A percentile compares a stretch with the other conserved stretches of the same genome.
These are phyloP conservation scores for Mycotypha africana DNA, from an alignment of 371 early-diverging fungal species.

Conservation along the genomic window DNA sequence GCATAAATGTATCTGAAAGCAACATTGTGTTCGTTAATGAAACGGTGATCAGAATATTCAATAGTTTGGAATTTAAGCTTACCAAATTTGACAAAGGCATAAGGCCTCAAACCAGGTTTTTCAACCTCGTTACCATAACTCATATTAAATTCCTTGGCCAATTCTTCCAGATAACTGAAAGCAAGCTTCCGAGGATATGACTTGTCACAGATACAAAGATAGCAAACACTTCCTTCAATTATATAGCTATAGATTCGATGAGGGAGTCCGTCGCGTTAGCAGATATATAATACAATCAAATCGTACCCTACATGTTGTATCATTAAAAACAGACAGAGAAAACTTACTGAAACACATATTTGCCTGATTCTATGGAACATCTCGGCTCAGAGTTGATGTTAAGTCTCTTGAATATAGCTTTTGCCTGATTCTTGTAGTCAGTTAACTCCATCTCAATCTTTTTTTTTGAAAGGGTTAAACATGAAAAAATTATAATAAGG, in stretches of 20 bases:
- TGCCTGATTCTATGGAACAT: constrained; percentile 94
- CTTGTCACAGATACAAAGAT: constrained; percentile 89
- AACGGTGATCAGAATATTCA: too few species aligned
- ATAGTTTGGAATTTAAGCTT: too few species aligned
- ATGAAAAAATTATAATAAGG: neutral
- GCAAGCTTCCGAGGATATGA: constrained; percentile 95
- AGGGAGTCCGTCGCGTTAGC: too few species aligned
- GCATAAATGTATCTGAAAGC: constrained; percentile 88
- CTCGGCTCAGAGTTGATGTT: constrained; percentile 81
- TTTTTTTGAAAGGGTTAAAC: too few species aligned
- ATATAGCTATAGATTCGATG: constrained; percentile 78
- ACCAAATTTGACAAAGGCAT: constrained; percentile 96
- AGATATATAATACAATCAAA: neutral
- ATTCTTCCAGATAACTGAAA: constrained; percentile 90
- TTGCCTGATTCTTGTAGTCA: constrained; percentile 92
- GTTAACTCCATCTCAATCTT: constrained; percentile 74
- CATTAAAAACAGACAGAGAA: too few species aligned
- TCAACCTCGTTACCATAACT: constrained; percentile 87
- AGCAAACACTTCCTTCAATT: constrained; percentile 90
- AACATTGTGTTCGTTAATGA: too few species aligned
- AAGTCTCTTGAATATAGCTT: constrained; percentile 83
- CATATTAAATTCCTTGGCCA: constrained; percentile 90
- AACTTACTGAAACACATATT: constrained; percentile 81
- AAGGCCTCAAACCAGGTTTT: constrained; percentile 84
- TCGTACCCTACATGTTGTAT: too few species aligned